Base-by-base conservation (phyloP, 176 grass and related monocot genomes). In the Panicum miliaceum region DNA sequence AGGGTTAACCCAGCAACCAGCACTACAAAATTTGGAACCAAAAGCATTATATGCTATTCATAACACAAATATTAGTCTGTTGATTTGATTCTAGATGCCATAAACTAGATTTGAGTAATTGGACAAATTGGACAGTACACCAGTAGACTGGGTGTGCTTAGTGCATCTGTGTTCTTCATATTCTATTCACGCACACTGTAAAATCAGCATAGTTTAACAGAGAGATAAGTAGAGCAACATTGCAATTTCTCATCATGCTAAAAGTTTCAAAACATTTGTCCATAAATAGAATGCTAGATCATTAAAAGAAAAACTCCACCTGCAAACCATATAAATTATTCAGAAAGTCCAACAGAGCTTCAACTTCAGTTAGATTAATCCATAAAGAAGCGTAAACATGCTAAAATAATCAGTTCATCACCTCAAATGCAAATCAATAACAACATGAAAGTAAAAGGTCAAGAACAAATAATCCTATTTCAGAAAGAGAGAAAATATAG, bases 271-370 rank as follows among this genome's bases (percentile, higher is more conserved):
- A 66, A 0, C 63, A 9, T 37, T 37, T 56, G 22, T 37, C 52
- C 50, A 53, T 74, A 74, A 74, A 53, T 73, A 52, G 48, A 34
- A 37, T 75, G 16, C 26, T n/a, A 56, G 1, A 75, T 75, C 34
- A 19, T 20, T 32, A 20, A 18, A 64, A 0, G 7, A 20, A 41
- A 6, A 6, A 37, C 9, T 37, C 5, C 62, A 64, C 22, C 15
- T 80, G 18, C 59, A 36, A 64, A 7, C 42, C 43, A 41, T 48
- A 64, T n/a, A 64, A 37, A 32, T 63, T 57, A 65, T 67, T 47
- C 62, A 67, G 5, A 52, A 37, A 67, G 15, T 47, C 25, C 62
- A 51, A 65, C 14, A 18, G 18, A 64, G 34, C 26, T 50, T 63
- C 76, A 32, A 29, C 14, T 5, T n/a, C 67, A 71, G 14, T 64